These are phyloP conservation scores for Colletotrichum musae DNA, from an alignment of 2,329 filamentous ascomycete genomes.

Conservation along the genomic window DNA sequence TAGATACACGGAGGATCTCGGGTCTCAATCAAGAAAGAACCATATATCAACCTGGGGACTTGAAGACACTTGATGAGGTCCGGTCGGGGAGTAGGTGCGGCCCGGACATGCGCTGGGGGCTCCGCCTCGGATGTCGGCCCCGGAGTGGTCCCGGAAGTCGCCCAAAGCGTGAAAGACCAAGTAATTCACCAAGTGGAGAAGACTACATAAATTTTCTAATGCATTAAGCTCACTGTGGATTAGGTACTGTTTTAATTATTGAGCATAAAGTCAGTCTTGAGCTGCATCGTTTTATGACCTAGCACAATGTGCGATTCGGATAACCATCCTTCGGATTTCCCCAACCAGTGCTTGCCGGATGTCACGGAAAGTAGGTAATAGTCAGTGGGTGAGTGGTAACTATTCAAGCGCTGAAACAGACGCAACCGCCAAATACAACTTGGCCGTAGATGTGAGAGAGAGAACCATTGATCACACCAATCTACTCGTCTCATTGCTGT, in stretches of 20 bases:
- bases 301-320: too few relatives aligned
- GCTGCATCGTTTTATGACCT: too few relatives aligned
- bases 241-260: too few relatives aligned
- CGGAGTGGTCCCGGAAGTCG: constrained; percentile 22
- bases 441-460: too few relatives aligned
- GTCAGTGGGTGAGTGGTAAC: too few relatives aligned
- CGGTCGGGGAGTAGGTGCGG: not conserved
- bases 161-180: not conserved
- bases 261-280: too few relatives aligned
- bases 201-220: not conserved
- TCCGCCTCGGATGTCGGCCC: constrained; percentile 27
- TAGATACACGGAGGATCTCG: not conserved
- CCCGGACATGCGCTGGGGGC: not conserved
- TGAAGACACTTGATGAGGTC: not conserved
- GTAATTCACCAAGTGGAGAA: constrained; percentile 15
- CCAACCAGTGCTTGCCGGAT: too few relatives aligned
- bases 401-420: too few relatives aligned
- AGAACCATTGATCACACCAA: not conserved
- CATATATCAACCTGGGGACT: not conserved
- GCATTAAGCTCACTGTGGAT: not conserved
- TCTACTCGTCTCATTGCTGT: not conserved
- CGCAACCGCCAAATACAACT: too few relatives aligned
- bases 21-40: not conserved
- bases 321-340: too few relatives aligned
- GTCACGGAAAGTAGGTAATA: too few relatives aligned